A percentile compares a stretch with the other conserved stretches of the same genome.
phyloP scores from a whole-genome alignment of 2,329 filamentous ascomycete species.

The Scedosporium dehoogii region DNA sequence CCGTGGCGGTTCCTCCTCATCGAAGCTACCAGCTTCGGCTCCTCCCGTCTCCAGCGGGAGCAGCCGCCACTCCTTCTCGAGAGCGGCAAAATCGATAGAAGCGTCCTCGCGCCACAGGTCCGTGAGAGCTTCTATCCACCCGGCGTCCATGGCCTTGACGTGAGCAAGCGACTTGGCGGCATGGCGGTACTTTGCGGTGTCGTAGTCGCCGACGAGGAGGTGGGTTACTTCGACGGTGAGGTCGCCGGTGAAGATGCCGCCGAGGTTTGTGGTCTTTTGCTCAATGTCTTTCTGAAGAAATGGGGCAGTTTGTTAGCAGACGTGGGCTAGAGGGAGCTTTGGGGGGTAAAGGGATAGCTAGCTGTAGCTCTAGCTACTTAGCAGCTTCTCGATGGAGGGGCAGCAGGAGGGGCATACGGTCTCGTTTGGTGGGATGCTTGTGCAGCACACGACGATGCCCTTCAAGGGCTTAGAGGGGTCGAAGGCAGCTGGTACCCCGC shows the following conservation, averaged over 20 bases:
- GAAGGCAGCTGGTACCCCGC: constrained; percentile 18
- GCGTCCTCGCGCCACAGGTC: constrained; percentile 77
- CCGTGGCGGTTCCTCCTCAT: constrained; percentile 15
- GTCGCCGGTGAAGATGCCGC: constrained; percentile 79
- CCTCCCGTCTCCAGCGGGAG: constrained; percentile 51
- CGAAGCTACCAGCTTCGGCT: constrained; percentile 22
- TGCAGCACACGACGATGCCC: constrained; percentile 77
- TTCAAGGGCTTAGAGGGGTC: constrained; percentile 55
- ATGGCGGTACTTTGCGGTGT: constrained; percentile 91
- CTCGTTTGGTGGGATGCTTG: constrained; percentile 69
- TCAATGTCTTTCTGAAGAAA: constrained; percentile 43
- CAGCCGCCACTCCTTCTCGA: constrained; percentile 59
- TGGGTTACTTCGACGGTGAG: constrained; percentile 95
- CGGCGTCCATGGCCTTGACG: constrained; percentile 69
- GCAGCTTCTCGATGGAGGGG: neutral
- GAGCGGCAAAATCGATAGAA: constrained; percentile 58
- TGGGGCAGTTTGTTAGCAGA: constrained; percentile 3
- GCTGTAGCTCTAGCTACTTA: neutral
- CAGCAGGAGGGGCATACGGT: constrained; percentile 44
- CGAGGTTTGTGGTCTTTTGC: constrained; percentile 64
- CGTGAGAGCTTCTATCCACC: constrained; percentile 75
- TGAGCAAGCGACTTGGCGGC: constrained; percentile 84
- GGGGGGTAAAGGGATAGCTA: neutral
- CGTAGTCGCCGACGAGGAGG: constrained; percentile 78
- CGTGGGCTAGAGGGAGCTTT: neutral